Base-by-base conservation (phyloP, 2,329 filamentous ascomycete genomes). In the Penicillium sp. region DNA sequence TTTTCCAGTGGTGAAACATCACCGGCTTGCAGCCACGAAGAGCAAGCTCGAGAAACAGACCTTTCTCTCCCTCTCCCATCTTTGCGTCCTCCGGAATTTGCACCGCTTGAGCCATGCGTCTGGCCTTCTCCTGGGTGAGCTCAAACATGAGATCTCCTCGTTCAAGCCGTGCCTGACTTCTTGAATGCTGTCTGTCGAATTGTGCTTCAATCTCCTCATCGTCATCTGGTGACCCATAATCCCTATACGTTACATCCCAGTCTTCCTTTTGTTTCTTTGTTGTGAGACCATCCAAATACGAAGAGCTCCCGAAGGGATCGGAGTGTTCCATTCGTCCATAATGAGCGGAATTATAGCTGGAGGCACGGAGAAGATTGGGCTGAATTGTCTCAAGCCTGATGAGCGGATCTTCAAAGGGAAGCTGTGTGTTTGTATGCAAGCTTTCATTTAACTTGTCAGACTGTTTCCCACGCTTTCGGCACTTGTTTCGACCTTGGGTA, bases 1-100 rank as follows among this genome's bases (percentile, higher is more conserved):
- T 65, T 37, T 73, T 69, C 81, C 81, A 84, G 53, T 70, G 70
- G 10, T 67, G 63, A 1, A 81, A 80, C 10, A 85, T 63, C 1
- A 85, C 65, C 8, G 83, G 78, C 66, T 84, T 82, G 46, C 78
- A 79, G 13, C 83, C 82, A 34, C 82, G 80, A 69, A 79, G 76
- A 5, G 75, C 75, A 24, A 85, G 74, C 51, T 79, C 79, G 51
- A 78, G 76, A 56, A 80, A 80, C 2, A 85, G 68, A 27, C 76
- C 75, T 33, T 79, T 75, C 48, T 84, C 80, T 46, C 79, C 77
- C 21, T 77, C 70, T 3, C 75, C 78, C 79, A 85, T 37, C 77
- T 75, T 21, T 6, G 54, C 32, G n/a, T 71, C 70, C 9, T 65
- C 59, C 3, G 75, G 74, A 4, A 81, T 64, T 39, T 68, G 62